These are phyloP conservation scores for Epicoccum nigrum DNA, from an alignment of 2,329 filamentous ascomycete species.

Conservation along the genomic window DNA sequence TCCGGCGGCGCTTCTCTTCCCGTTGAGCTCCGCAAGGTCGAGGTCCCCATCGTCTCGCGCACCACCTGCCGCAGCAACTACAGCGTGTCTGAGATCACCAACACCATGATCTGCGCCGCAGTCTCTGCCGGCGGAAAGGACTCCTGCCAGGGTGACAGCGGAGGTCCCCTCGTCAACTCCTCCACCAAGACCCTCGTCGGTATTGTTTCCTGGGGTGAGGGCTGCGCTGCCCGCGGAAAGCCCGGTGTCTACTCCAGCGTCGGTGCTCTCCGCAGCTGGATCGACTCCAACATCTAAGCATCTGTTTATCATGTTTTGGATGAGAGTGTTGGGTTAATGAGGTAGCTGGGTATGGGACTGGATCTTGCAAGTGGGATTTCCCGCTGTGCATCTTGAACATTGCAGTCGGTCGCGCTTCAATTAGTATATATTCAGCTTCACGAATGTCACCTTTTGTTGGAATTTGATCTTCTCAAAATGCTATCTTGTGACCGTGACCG, in stretches of 20 bases:
- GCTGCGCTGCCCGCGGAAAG: slow-evolving; percentile 28
- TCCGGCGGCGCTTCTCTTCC: slow-evolving; percentile 19
- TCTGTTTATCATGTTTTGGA: no score
- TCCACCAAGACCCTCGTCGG: slow-evolving; percentile 19
- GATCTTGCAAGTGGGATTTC: no score
- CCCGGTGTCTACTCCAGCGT: slow-evolving; percentile 38
- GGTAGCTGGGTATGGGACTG: no score
- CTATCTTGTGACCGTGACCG: no score
- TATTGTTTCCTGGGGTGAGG: slow-evolving; percentile 34
- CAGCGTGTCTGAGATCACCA: slow-evolving; percentile 25
- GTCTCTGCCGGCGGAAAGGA: slow-evolving; percentile 34
- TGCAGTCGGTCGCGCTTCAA: no score
- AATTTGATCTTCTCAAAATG: no score
- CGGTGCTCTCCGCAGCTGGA: slow-evolving; percentile 25
- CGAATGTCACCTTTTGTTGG: no score
- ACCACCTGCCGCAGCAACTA: slow-evolving; percentile 30
- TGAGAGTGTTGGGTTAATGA: no score
- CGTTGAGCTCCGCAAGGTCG: slow-evolving; percentile 32
- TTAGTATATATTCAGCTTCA: no score
- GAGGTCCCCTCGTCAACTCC: slow-evolving; percentile 34
- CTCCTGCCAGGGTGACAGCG: slow-evolving; percentile 43
- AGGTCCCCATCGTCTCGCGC: slow-evolving; percentile 37
- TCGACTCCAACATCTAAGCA: slow-evolving; percentile 21
- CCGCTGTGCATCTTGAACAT: no score
- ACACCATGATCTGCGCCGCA: slow-evolving; percentile 39